Conservation (phyloP, 768 basidiomycete genomes). For the Amanita muscaria region DNA sequence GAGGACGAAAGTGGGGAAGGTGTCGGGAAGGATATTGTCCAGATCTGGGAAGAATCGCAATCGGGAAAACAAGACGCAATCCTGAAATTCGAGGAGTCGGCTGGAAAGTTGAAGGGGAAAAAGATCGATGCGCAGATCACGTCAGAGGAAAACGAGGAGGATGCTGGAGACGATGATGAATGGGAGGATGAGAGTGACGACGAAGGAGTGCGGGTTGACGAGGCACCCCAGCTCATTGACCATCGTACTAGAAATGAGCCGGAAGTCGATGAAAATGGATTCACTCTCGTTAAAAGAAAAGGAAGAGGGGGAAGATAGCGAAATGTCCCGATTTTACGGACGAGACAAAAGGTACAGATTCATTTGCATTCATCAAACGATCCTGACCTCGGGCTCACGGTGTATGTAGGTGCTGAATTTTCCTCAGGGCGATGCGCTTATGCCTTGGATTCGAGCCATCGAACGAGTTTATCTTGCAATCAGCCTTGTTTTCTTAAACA, state of each 20-base stretch:
- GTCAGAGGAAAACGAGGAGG: constrained; percentile 35
- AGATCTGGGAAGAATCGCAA: constrained; percentile 51
- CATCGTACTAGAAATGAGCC: constrained; percentile 43
- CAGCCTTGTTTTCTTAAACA: too few relatives aligned
- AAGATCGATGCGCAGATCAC: constrained; percentile 24
- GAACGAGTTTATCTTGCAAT: too few relatives aligned
- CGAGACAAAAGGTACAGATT: too few relatives aligned
- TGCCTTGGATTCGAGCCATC: too few relatives aligned
- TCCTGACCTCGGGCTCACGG: too few relatives aligned
- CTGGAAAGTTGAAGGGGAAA: constrained; percentile 49
- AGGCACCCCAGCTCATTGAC: constrained; percentile 49
- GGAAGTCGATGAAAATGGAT: constrained; percentile 87
- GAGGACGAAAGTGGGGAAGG: constrained; percentile 78
- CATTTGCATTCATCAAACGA: too few relatives aligned
- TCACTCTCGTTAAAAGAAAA: constrained; percentile 57
- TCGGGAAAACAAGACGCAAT: constrained; percentile 42
- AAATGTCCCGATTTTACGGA: neutral
- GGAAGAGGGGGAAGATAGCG: neutral
- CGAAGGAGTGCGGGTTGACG: constrained; percentile 37
- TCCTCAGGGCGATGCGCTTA: too few relatives aligned
- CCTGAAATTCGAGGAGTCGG: constrained; percentile 51
- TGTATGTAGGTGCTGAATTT: too few relatives aligned
- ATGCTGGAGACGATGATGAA: constrained; percentile 33
- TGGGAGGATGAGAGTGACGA: constrained; percentile 41
- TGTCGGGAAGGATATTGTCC: constrained; percentile 66